phyloP scores from a whole-genome alignment of 2,329 filamentous ascomycete genomes.

The Stemphylium lycopersici region DNA sequence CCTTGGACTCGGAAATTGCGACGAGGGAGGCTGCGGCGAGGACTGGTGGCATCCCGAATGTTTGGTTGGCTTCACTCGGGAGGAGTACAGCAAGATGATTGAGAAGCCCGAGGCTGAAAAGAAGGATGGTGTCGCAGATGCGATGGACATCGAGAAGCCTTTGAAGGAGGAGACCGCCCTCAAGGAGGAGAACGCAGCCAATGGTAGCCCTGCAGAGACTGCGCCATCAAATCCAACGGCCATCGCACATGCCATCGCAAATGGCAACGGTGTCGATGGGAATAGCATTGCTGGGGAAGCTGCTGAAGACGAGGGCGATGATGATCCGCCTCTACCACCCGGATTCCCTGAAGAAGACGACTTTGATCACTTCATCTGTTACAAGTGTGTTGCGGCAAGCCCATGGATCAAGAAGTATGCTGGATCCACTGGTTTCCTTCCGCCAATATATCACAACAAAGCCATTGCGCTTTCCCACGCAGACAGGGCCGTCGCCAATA shows the following conservation, averaged over 20 bases:
- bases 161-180: not conserved
- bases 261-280: slow-evolving; percentile 34
- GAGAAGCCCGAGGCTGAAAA: slow-evolving; percentile 31
- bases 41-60: slow-evolving; percentile 98
- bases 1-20: slow-evolving; percentile 77
- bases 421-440: slow-evolving; percentile 77
- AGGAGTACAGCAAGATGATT: slow-evolving; percentile 66
- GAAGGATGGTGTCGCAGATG: slow-evolving; percentile 12
- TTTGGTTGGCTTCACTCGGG: slow-evolving; percentile 77
- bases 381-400: slow-evolving; percentile 85
- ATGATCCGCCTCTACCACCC: slow-evolving; percentile 72
- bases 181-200: slow-evolving; percentile 3
- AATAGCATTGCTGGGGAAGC: slow-evolving; percentile 54
- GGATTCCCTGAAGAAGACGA: slow-evolving; percentile 89
- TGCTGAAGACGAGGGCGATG: slow-evolving; percentile 59
- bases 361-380: slow-evolving; percentile 91
- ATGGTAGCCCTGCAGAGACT: slow-evolving; percentile 14
- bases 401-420: slow-evolving; percentile 94
- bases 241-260: slow-evolving; percentile 27
- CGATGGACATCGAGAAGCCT: slow-evolving; percentile 17
- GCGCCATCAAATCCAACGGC: slow-evolving; percentile 18
- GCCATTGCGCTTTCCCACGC: slow-evolving; percentile 21
- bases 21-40: slow-evolving; percentile 89
- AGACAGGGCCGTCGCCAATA: slow-evolving; percentile 2
- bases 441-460: slow-evolving; percentile 66